These are phyloP conservation scores for Suillus alpinus DNA, from an alignment of 768 basidiomycete species.

Conservation along the genomic window DNA sequence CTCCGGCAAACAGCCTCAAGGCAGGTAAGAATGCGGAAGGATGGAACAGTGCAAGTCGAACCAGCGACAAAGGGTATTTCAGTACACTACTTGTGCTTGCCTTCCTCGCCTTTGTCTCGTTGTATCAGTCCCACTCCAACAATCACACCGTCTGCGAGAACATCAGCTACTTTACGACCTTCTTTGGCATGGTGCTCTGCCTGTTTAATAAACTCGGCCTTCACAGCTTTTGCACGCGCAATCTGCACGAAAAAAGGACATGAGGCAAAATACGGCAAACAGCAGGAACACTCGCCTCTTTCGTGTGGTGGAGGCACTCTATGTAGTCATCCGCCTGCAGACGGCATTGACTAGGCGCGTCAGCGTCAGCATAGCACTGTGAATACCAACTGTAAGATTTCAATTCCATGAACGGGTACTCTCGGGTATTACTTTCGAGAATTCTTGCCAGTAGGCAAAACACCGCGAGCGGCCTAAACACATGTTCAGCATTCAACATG, in stretches of 20 bases:
- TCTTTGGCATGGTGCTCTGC: slow-evolving; percentile 64
- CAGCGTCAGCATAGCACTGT: slow-evolving; percentile 84
- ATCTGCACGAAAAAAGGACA: slow-evolving; percentile 37
- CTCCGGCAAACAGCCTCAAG: not conserved
- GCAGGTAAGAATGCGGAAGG: not conserved
- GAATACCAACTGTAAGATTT: slow-evolving; percentile 7
- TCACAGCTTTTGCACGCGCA: slow-evolving; percentile 65
- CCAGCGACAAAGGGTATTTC: slow-evolving; percentile 4
- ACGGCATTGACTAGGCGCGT: slow-evolving; percentile 70
- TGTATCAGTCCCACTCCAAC: slow-evolving; percentile 76
- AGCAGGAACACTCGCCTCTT: slow-evolving; percentile 65
- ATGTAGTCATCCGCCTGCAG: slow-evolving; percentile 81
- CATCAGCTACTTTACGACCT: slow-evolving; percentile 67
- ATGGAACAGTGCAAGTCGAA: not conserved
- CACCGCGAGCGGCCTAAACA: slow-evolving; percentile 75
- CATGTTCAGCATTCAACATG: not conserved
- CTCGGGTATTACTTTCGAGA: slow-evolving; percentile 53
- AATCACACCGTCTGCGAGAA: slow-evolving; percentile 70
- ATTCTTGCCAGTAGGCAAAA: slow-evolving; percentile 91
- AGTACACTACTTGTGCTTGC: slow-evolving; percentile 12
- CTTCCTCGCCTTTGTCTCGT: slow-evolving; percentile 35
- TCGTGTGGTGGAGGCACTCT: slow-evolving; percentile 85
- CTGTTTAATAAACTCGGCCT: slow-evolving; percentile 68
- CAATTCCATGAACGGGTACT: not conserved
- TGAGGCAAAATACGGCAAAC: not conserved